Conservation (phyloP, 148 eudicot species). For the Rhododendron williamsianum region DNA sequence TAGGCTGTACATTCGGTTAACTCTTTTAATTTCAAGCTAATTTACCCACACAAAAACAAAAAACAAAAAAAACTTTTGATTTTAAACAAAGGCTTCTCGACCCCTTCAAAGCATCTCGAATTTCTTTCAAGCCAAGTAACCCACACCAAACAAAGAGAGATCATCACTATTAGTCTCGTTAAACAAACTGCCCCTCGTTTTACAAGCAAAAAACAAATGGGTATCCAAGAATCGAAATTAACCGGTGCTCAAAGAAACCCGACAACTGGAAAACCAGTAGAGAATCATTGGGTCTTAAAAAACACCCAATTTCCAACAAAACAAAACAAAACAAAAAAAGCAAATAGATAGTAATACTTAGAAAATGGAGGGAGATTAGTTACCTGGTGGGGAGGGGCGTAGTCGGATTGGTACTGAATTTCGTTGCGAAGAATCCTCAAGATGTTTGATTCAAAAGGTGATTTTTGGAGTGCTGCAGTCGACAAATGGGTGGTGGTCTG, state of each 20-base stretch:
- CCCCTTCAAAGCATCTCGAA: too few species aligned
- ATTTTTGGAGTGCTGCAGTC: not conserved
- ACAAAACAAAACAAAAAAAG: not conserved
- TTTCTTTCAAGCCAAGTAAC: too few species aligned
- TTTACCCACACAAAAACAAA: too few species aligned
- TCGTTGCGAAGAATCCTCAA: conserved; percentile 19
- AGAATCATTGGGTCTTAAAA: not conserved
- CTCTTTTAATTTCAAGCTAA: too few species aligned
- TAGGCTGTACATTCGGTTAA: too few species aligned
- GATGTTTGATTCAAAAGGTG: conserved; percentile 20
- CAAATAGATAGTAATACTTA: not conserved
- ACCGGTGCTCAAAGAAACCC: not conserved
- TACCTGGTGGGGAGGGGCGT: conserved; percentile 31
- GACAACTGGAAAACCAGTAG: not conserved
- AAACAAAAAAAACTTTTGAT: too few species aligned
- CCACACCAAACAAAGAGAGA: too few species aligned
- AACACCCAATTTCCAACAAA: not conserved
- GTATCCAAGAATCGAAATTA: not conserved
- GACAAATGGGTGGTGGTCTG: not conserved
- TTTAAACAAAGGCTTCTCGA: too few species aligned
- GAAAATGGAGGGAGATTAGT: not conserved
- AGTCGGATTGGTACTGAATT: conserved; percentile 23
- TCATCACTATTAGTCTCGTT: not conserved
- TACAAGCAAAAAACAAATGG: not conserved
- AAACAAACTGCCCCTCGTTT: not conserved